A percentile compares a stretch with the other conserved stretches of the same genome.
Conservation (phyloP, 2,329 filamentous ascomycete species). For the Penicillium hesseltinei region DNA sequence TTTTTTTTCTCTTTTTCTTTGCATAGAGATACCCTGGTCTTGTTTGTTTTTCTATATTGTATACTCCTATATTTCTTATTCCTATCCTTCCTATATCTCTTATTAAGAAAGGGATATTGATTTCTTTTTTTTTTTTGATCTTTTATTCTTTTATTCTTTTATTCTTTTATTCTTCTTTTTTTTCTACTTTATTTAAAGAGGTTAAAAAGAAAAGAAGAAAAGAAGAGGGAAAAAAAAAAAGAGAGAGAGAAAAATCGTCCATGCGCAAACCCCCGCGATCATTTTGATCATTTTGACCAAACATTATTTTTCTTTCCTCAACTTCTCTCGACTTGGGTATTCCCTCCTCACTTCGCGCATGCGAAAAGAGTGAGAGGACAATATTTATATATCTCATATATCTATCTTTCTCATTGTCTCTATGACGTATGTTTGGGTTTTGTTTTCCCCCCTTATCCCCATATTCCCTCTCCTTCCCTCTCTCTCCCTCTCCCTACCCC, state of each 20-base stretch:
- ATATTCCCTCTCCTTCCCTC: background rate
- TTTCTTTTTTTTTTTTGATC: background rate
- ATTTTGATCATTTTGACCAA: background rate
- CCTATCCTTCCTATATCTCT: background rate
- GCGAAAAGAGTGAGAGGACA: slow-evolving; percentile 9
- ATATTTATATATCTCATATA: background rate
- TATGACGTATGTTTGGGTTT: slow-evolving; percentile 26
- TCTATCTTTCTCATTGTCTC: slow-evolving; percentile 10
- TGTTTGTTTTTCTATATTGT: background rate
- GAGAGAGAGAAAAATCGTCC: slow-evolving; percentile 5
- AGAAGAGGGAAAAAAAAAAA: background rate
- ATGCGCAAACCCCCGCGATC: slow-evolving; percentile 13
- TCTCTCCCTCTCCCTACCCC: background rate
- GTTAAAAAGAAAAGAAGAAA: background rate
- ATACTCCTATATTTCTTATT: background rate
- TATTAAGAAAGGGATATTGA: background rate
- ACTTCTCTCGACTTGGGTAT: slow-evolving; percentile 3
- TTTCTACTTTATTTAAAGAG: background rate
- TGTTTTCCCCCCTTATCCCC: background rate
- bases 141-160: background rate
- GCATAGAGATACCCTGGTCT: background rate
- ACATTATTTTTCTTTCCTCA: slow-evolving; percentile 3
- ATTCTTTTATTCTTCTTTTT: background rate
- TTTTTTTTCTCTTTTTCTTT: background rate
- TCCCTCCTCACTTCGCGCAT: slow-evolving; percentile 19